phyloP scores from a whole-genome alignment of 2,329 filamentous ascomycete genomes.

The Exophiala oligosperma region DNA sequence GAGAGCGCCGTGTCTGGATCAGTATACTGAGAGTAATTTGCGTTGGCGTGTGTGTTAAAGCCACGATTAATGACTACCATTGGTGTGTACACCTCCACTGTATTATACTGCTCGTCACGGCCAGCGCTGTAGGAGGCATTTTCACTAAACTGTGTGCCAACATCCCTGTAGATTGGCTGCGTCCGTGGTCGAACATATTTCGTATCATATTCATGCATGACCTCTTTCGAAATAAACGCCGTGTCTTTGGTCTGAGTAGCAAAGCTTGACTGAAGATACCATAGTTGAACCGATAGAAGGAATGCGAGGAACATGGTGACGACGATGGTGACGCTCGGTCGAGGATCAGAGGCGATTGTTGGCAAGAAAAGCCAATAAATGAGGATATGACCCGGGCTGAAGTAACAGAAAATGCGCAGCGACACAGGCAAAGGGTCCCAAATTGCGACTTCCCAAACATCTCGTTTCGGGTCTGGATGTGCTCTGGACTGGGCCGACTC shows the following conservation, averaged over 20 bases:
- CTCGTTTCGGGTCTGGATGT: slow-evolving; percentile 75
- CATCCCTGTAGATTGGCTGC: slow-evolving; percentile 75
- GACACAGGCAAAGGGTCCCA: slow-evolving; percentile 92
- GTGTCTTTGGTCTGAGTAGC: slow-evolving; percentile 83
- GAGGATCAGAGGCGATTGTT: slow-evolving; percentile 69
- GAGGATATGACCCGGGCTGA: slow-evolving; percentile 90
- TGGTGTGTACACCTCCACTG: slow-evolving; percentile 64
- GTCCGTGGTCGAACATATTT: slow-evolving; percentile 91
- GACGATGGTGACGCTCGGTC: slow-evolving; percentile 82
- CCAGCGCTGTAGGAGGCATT: slow-evolving; percentile 38
- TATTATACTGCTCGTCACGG: slow-evolving; percentile 48
- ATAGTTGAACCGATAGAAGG: slow-evolving; percentile 75
- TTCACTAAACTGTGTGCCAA: slow-evolving; percentile 72
- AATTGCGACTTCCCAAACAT: slow-evolving; percentile 92
- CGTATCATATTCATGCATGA: slow-evolving; percentile 91
- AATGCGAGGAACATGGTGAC: slow-evolving; percentile 75
- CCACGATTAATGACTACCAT: slow-evolving; percentile 67
- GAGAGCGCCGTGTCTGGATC: slow-evolving; percentile 58
- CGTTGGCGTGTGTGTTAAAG: slow-evolving; percentile 81
- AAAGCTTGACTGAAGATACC: slow-evolving; percentile 71
- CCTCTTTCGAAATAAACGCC: slow-evolving; percentile 82
- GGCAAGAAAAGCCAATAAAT: slow-evolving; percentile 89
- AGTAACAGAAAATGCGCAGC: slow-evolving; percentile 80
- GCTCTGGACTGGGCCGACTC: slow-evolving; percentile 78
- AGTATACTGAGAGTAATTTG: slow-evolving; percentile 70